Evolutionary conservation across 2,329 filamentous ascomycete species (phyloP), one percentile per base, ranked within the genome.

Genomic region (Lecanoromycetidae sp.): DNA sequence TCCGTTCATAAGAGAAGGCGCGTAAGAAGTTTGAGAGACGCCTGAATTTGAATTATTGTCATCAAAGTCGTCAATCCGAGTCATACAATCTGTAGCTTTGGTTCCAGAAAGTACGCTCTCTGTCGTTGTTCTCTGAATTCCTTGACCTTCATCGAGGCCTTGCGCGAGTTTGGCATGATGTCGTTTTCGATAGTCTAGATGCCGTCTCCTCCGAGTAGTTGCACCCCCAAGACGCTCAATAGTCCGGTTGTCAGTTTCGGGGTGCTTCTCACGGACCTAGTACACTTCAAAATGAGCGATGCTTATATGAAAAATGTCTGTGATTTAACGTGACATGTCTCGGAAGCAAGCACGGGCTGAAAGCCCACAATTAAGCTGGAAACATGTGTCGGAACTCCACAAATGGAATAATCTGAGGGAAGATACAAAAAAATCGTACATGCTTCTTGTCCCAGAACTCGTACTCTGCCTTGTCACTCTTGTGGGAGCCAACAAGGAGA

Each of bases 111-210:
- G n/a, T 8, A 30, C 13, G 10, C n/a, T n/a, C n/a, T 23, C 33
- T 8, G 15, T 20, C 19, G 20, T 35, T n/a, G 25, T 33, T 8
- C 19, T 22, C 3, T 2, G n/a, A 35, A n/a, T 36, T 12, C 33
- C 29, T 9, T 30, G n/a, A 17, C 25, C 29, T 4, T 12, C 43
- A 7, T 35, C 52, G 0, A 63, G 48, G 0, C 58, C 61, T 4
- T 54, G 42, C 1, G 53, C 53, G 0, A 66, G 39, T 29, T 63
- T 68, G 1, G 48, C 32, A 32, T 59, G 61, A 47, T 69, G 64
- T 9, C 59, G 52, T 47, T 65, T 56, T 5, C 63, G 57, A 30
- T 67, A 68, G 15, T 58, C 61, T 15, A 70, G 58, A 32, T 64
- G 63, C 4, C 63, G 60, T 4, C 62, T 57, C 3, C 61, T 56